A percentile compares a stretch with the other conserved stretches of the same genome.
phyloP scores from a whole-genome alignment of 2,329 filamentous ascomycete species.

The Biscogniauxia mediterranea region DNA sequence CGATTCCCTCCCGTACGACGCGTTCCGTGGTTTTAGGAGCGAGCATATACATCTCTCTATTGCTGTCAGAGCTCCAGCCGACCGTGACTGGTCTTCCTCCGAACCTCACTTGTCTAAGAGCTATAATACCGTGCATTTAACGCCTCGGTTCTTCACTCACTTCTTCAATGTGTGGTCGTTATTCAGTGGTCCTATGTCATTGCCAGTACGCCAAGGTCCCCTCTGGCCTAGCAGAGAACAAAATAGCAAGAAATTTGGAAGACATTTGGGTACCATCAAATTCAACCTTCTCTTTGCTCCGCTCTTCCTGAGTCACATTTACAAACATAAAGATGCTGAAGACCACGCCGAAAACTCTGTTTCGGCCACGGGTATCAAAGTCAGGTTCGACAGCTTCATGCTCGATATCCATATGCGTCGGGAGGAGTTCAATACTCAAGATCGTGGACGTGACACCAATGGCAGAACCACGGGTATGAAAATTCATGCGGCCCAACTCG shows the following conservation, averaged over 20 bases:
- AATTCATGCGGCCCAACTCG: conserved; percentile 90
- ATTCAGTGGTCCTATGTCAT: conserved; percentile 90
- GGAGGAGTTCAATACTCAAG: conserved; percentile 83
- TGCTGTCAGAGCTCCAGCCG: conserved; percentile 81
- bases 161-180: conserved; percentile 98
- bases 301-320: conserved; percentile 92
- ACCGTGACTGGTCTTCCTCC: conserved; percentile 80
- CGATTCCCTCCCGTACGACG: conserved; percentile 68
- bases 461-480: conserved; percentile 89
- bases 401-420: conserved; percentile 91
- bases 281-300: conserved; percentile 92
- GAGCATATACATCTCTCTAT: conserved; percentile 95
- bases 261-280: conserved; percentile 97
- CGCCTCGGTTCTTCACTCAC: conserved; percentile 94
- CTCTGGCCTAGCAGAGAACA: conserved; percentile 93
- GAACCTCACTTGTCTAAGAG: conserved; percentile 76
- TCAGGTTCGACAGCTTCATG: conserved; percentile 95
- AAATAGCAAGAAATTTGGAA: conserved; percentile 96
- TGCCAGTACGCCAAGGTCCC: conserved; percentile 88
- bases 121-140: conserved; percentile 95
- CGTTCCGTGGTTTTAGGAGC: conserved; percentile 94
- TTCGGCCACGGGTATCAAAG: conserved; percentile 93
- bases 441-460: conserved; percentile 72
- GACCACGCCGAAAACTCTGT: conserved; percentile 75
- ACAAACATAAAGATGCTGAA: conserved; percentile 96